A percentile compares a stretch with the other conserved stretches of the same genome.
phyloP scores from a whole-genome alignment of 371 early-diverging fungal species.

The Mortierella sp. region DNA sequence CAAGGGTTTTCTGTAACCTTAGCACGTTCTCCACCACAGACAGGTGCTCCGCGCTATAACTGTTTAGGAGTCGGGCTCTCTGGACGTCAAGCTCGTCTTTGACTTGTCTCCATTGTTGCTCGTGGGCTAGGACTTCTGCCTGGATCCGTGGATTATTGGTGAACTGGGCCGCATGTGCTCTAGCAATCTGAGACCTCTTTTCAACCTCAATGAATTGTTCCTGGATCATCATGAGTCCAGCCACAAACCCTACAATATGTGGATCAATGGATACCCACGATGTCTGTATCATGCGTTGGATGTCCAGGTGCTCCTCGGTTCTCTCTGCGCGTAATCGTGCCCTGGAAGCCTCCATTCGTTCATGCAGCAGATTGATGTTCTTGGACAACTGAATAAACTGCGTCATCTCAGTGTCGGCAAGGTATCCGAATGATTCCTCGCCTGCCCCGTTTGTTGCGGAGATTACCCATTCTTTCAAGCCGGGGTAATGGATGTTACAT shows the following conservation, averaged over 20 bases:
- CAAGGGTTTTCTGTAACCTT: neutral
- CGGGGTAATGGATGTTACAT: conserved; percentile 1
- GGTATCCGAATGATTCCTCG: neutral
- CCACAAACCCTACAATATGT: conserved; percentile 3
- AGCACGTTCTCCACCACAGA: neutral
- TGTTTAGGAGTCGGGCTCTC: too few species aligned
- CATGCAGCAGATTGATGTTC: conserved; percentile 19
- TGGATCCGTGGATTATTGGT: too few species aligned
- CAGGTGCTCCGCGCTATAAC: too few species aligned
- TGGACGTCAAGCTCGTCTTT: too few species aligned
- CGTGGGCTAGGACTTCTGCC: too few species aligned
- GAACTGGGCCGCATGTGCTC: too few species aligned
- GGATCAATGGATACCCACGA: conserved; percentile 5
- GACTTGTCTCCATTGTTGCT: too few species aligned
- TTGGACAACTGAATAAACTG: conserved; percentile 4
- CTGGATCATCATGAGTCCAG: neutral
- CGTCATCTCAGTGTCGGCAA: neutral
- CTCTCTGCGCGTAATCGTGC: neutral
- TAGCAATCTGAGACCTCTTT: too few species aligned
- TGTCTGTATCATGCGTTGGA: neutral
- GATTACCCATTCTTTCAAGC: conserved; percentile 4
- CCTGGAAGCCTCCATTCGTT: conserved; percentile 7
- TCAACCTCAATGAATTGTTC: too few species aligned
- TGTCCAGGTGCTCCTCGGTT: neutral
- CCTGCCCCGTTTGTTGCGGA: neutral